Conservation (phyloP, 495 filamentous ascomycete genomes). For the Massariosphaeria phaeospora region DNA sequence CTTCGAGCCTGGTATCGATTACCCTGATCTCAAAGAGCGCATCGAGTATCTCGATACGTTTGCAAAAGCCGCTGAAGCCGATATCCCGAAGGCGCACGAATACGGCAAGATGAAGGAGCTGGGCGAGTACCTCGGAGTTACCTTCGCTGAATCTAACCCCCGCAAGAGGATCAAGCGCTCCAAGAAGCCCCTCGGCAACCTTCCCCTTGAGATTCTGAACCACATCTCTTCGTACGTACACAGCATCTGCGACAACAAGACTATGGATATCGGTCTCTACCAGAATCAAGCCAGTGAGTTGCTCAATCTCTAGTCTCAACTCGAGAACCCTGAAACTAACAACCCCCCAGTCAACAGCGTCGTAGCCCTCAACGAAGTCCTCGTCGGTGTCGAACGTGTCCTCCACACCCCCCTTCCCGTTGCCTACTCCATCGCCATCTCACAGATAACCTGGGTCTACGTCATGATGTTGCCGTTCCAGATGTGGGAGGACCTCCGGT, state of each 20-base stretch:
- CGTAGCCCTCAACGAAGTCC: constrained; percentile 63
- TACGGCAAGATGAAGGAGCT: constrained; percentile 39
- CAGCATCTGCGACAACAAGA: constrained; percentile 45
- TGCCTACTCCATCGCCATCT: constrained; percentile 81
- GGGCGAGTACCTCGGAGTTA: constrained; percentile 34
- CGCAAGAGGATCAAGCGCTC: constrained; percentile 35
- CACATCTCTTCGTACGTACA: constrained; percentile 36
- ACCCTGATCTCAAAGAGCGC: constrained; percentile 57
- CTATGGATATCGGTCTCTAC: constrained; percentile 46
- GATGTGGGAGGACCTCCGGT: constrained; percentile 56
- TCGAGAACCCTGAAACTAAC: not conserved
- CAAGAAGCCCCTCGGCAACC: constrained; percentile 39
- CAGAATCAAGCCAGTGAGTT: constrained; percentile 32
- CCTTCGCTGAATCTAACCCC: constrained; percentile 37
- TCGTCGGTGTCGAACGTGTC: constrained; percentile 73
- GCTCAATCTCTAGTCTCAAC: too few relatives aligned
- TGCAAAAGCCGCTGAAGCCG: constrained; percentile 59
- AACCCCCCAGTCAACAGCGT: constrained; percentile 35
- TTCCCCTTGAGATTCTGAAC: constrained; percentile 38
- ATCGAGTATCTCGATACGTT: constrained; percentile 63
- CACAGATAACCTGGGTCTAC: constrained; percentile 88
- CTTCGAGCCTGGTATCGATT: constrained; percentile 78
- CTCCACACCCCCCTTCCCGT: constrained; percentile 79
- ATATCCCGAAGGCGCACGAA: constrained; percentile 43
- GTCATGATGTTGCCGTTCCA: constrained; percentile 82